Base-by-base conservation (phyloP, 163 green algal genomes). In the Scenedesmus sp. region DNA sequence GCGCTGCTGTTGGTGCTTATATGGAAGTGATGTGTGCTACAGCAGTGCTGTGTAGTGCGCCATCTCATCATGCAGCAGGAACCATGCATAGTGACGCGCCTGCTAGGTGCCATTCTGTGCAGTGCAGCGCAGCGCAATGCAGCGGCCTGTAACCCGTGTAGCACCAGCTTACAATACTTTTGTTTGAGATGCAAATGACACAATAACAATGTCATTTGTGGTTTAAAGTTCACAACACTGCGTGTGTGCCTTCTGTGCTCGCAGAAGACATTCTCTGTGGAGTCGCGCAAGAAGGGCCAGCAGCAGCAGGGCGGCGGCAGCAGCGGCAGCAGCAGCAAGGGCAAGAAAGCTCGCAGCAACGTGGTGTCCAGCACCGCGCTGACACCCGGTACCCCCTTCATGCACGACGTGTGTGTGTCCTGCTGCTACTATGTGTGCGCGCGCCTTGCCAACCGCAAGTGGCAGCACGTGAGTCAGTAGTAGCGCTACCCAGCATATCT, bases 321-420 rank as follows among this genome's bases (percentile, higher is more conserved):
- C 12, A 74, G 56, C 74, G 52, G 13, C 77, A 70, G 76, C 55
- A 64, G 87, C 52, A 86, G 54, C 54, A 93, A 91, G 64, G 59
- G 60, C 76, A 84, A 54, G n/a, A 73, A 82, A 34, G 12, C 46
- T n/a, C 16, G 10, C 56, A 8, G n/a, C 4, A 91, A 85, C 60
- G 90, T 91, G 3, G 84, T 94, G 57, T 94, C 92, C 54, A 87
- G 87, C n/a, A 91, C 94, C 13, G 95, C 95, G 12, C 91, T 99
- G 66, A 99, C 97, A 10, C 97, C 97, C 0, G 97, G 97, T 82
- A 98, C 96, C 1, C 93, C 91, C 34, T 96, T 98, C 91, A 98
- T 99, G 97, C 87, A 96, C 20, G 94, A 97, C 90, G 85, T 99
- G 46, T 94, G 96, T 20, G 88, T 96, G 46, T 95, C 93, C 46